Base-by-base conservation (phyloP, 1,139 yeast genomes). In the Yamadazyma taylorii region DNA sequence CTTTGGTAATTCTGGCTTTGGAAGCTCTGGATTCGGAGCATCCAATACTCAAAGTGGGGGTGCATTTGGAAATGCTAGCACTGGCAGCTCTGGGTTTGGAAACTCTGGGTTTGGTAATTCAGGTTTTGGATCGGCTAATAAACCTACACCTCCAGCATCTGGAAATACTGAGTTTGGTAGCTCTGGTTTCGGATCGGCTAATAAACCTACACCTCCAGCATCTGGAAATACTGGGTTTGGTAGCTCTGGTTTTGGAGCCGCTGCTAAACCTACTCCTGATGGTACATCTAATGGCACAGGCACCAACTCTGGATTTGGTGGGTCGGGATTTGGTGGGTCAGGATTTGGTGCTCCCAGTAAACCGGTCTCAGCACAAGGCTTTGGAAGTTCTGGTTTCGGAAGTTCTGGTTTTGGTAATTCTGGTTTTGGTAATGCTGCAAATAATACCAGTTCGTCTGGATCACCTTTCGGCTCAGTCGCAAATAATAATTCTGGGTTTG, bases 1-100 rank as follows among this genome's bases (percentile, higher is more conserved):
- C 4, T 38, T 39, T 32, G 46, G 45, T 4, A 16, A 28, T 15
- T 34, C 27, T 31, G 32, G 34, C 19, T 15, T 34, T n/a, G 28
- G 31, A 17, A 16, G 17, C n/a, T 32, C 41, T 11, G 33, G 35
- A 2, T 32, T 25, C 21, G 44, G 44, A 12, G 15, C 21, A 16
- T 25, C 36, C 16, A 38, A 32, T 11, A 11, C 30, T 17, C 19
- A 17, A 21, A 21, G 9, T 26, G 24, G 30, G 10, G 40, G 37
- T 40, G 48, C 48, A n/a, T 38, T 39, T 32, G 46, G 45, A 3
- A 16, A 28, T 15, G 32, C 27, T 31, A 30, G 34, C 19, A n/a
- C 32, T n/a, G 28, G 31, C 17, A 16, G 17, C n/a, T 32, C 41
- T 11, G 33, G 35, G 2, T 32, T 25, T 25, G 44, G 44, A 12